Conservation (phyloP, 306 rosid species). For the Cucurbita moschata region DNA sequence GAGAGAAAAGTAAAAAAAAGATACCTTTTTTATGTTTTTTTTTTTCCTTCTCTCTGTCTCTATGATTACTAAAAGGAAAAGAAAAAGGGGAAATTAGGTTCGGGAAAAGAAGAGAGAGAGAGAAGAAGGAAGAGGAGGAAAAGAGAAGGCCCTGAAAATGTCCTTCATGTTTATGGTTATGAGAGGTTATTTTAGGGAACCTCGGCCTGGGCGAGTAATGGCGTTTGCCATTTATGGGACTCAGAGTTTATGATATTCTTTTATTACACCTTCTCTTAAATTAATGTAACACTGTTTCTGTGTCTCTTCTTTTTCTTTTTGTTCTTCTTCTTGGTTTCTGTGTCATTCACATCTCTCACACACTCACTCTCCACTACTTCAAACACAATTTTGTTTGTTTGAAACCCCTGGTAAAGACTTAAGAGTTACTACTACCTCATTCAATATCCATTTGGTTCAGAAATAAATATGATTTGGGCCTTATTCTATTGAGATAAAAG, state of each 20-base stretch:
- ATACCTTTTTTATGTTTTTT: too few species aligned
- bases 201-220: neutral
- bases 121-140: neutral
- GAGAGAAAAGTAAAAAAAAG: neutral
- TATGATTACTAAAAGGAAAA: too few species aligned
- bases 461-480: too few species aligned
- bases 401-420: too few species aligned
- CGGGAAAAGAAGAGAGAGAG: neutral
- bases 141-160: slow-evolving; percentile 6
- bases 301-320: neutral
- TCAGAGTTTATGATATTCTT: neutral
- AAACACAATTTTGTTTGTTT: too few species aligned
- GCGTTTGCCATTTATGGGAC: neutral
- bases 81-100: neutral
- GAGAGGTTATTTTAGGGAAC: slow-evolving; percentile 38
- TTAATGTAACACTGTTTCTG: neutral
- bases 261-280: neutral
- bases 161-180: slow-evolving; percentile 43
- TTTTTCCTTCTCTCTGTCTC: too few species aligned
- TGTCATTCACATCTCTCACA: neutral
- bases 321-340: neutral
- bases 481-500: too few species aligned
- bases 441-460: too few species aligned
- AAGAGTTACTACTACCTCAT: too few species aligned
- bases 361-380: too few species aligned